Evolutionary conservation across 805 yeast genomes (phyloP).

Genomic region (Starmerella tilneyi): DNA sequence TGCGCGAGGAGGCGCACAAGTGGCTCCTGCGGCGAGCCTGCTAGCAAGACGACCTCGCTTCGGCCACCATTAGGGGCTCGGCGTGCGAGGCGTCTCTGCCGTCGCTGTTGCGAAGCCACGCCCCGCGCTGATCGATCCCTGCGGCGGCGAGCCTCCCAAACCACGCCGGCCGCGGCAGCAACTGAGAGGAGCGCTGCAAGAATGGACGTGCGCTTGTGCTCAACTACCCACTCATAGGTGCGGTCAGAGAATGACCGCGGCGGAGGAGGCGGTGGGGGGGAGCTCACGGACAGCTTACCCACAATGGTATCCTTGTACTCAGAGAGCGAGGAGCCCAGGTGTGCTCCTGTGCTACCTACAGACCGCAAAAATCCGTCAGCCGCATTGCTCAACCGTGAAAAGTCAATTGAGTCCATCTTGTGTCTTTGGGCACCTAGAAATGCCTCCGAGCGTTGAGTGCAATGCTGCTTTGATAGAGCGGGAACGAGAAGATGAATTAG

Average conservation of each 20-base stretch:
- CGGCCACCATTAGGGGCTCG: constrained; percentile 61
- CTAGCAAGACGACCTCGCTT: constrained; percentile 58
- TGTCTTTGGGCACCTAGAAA: too few relatives aligned
- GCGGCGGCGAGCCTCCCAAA: constrained; percentile 1
- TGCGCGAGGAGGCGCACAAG: constrained; percentile 56
- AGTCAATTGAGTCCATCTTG: constrained; percentile 16
- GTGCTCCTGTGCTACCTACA: constrained; percentile 10
- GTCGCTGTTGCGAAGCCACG: constrained; percentile 7
- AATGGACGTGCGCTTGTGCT: constrained; percentile 21
- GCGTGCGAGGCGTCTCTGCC: constrained; percentile 44
- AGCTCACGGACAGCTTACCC: background rate
- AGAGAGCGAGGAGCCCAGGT: constrained; percentile 5
- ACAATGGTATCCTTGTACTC: constrained; percentile 1
- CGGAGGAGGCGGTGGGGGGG: constrained; percentile 28
- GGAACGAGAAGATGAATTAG: too few relatives aligned
- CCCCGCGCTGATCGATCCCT: background rate
- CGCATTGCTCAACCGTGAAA: constrained; percentile 14
- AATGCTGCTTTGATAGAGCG: too few relatives aligned
- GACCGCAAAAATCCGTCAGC: constrained; percentile 19
- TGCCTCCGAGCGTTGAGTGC: too few relatives aligned
- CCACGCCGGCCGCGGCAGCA: constrained; percentile 4
- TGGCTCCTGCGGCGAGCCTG: constrained; percentile 72
- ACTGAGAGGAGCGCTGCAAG: background rate
- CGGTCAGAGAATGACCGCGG: constrained; percentile 20
- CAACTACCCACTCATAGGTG: constrained; percentile 23